Percentiles rank a stretch among this genome's conserved stretches.
Conservation (phyloP, 306 rosid species). For the Cicer chorassanicum region DNA sequence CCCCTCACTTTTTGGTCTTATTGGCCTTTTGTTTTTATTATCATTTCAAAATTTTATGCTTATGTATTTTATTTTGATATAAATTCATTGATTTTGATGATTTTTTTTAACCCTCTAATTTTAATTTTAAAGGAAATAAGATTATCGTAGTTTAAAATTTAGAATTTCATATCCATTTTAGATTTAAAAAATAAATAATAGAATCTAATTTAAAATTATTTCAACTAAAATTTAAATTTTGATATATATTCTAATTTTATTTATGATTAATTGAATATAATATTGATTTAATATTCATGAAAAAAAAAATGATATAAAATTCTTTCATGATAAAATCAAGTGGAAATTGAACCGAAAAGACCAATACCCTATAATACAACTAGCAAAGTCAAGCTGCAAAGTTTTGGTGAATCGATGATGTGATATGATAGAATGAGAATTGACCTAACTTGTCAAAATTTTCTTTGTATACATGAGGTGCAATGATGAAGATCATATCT, state of each 20-base stretch:
- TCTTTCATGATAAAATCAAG: neutral
- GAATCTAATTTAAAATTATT: too few species aligned
- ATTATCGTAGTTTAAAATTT: too few species aligned
- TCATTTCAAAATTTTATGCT: neutral
- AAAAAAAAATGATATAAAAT: too few species aligned
- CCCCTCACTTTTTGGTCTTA: constrained; percentile 13
- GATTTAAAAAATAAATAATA: too few species aligned
- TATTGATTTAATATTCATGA: too few species aligned
- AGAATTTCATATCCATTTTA: too few species aligned
- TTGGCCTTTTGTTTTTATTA: constrained; percentile 7
- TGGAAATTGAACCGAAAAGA: neutral
- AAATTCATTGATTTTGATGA: neutral
- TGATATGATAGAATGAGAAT: neutral
- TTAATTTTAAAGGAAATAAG: too few species aligned
- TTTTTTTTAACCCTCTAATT: too few species aligned
- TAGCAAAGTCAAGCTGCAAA: constrained; percentile 17
- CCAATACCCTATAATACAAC: neutral
- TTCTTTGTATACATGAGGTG: constrained; percentile 1
- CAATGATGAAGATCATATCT: constrained; percentile 41
- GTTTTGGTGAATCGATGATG: neutral
- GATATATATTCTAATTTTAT: too few species aligned
- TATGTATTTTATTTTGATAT: neutral
- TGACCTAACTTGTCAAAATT: constrained; percentile 40
- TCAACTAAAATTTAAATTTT: too few species aligned
- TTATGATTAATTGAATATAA: too few species aligned